Base-by-base conservation (phyloP, 139 green algal species). In the Coccomyxa sp. region DNA sequence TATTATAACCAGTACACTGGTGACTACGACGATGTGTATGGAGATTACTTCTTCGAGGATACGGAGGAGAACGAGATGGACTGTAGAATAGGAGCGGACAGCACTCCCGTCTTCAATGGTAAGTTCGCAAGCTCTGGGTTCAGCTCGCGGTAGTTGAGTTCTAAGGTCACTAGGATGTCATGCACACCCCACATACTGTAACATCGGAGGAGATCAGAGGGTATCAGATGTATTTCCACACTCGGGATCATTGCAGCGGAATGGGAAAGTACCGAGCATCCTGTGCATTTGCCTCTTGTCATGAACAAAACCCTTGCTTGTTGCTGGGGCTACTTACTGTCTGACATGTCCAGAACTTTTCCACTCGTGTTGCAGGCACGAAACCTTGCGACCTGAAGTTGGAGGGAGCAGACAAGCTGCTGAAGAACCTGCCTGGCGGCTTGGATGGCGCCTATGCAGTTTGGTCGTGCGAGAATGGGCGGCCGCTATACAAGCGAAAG, bases 391-490 rank as follows among this genome's bases (percentile, higher is more conserved):
- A 80, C 27, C 5, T 80, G 4, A 73, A 80, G 39, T 6, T 80
- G 8, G 55, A 58, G 12, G 76, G 76, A 6, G 76, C 76, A 6
- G 69, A 80, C 64, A 68, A 68, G 64, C 64, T 70, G 38, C 12
- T 75, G 38, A 73, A 41, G n/a, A 31, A n/a, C n/a, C 8, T 74
- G 58, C 4, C 27, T 14, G 76, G 76, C 6, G 76, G 76, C 29
- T 8, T 80, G n/a, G 76, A 80, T 44, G 76, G 76, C 39, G 40
- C 68, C 4, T 80, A 80, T 64, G 40, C 37, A n/a, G 58, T 80
- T 27, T 44, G 31, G 27, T 75, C 76, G 0, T 80, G 76, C 69
- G 64, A 80, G n/a, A 80, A 80, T 34, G 76, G 76, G 7, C 38
- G 58, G 10, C 76, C 76, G 9, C 18, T 73, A n/a, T 80, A 75